Conservation (phyloP, 192 early-diverging fungal species). For the Coemansia sp. region DNA sequence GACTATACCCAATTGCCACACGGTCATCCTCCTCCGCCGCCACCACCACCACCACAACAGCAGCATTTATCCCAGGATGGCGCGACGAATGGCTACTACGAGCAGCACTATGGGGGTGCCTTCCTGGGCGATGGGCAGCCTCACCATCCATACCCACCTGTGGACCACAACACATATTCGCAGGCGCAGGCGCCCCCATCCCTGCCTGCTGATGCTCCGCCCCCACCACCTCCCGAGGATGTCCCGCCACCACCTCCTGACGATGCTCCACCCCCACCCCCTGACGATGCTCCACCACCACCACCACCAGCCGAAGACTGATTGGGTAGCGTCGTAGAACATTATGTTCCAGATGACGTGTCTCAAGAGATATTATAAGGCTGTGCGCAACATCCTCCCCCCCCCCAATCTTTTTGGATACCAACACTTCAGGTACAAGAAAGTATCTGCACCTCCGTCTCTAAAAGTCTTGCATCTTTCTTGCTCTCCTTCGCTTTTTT, state of each 20-base stretch:
- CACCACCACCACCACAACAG: background rate
- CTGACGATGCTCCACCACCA: slow-evolving; percentile 8
- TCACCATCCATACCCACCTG: background rate
- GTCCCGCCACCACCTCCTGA: background rate
- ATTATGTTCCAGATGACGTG: background rate
- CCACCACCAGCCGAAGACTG: slow-evolving; percentile 9
- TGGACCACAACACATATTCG: background rate
- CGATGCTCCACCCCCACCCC: slow-evolving; percentile 13
- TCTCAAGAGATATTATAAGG: background rate
- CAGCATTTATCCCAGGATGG: background rate
- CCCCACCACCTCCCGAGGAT: slow-evolving; percentile 3
- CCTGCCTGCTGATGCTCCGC: slow-evolving; percentile 6
- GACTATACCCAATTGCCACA: slow-evolving; percentile 3
- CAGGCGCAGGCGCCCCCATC: slow-evolving; percentile 7
- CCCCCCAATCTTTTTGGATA: background rate
- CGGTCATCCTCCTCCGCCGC: slow-evolving; percentile 1
- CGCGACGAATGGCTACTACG: background rate
- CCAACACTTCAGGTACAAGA: too few species aligned
- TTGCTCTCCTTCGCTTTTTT: background rate
- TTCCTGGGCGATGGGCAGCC: background rate
- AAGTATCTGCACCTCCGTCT: background rate
- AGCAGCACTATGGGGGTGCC: slow-evolving; percentile 3
- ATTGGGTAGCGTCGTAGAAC: background rate
- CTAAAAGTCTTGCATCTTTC: slow-evolving; percentile 2
- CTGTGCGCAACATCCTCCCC: background rate